phyloP scores from a whole-genome alignment of 345 rosid genomes.

The Eucalyptus cloeziana region DNA sequence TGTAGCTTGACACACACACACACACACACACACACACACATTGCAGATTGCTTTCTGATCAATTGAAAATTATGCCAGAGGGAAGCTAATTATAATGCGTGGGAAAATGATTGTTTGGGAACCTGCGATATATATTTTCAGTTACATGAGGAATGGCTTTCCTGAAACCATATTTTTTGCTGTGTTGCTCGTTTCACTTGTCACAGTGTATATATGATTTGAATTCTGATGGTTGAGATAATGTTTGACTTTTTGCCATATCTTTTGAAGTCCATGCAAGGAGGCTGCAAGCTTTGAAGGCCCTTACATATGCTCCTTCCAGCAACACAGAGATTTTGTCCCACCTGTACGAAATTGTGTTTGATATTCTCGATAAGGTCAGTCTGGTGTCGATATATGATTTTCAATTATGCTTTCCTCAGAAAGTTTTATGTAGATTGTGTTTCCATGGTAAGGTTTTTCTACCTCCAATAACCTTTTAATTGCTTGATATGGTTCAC shows the following conservation, averaged over 20 bases:
- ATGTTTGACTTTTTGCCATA: conserved; percentile 12
- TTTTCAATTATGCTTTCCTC: neutral
- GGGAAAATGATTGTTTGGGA: neutral
- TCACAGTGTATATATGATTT: neutral
- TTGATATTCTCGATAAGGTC: conserved; percentile 96
- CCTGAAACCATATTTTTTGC: neutral
- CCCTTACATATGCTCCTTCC: conserved; percentile 86
- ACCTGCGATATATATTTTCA: neutral
- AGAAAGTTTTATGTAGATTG: neutral
- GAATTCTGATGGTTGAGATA: neutral
- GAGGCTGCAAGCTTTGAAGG: conserved; percentile 96
- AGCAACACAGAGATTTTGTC: conserved; percentile 71
- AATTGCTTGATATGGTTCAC: neutral
- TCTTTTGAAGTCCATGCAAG: conserved; percentile 77
- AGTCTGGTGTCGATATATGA: neutral
- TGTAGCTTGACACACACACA: neutral
- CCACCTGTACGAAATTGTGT: conserved; percentile 79
- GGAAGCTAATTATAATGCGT: neutral
- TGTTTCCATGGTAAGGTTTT: neutral
- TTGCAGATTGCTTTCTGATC: neutral
- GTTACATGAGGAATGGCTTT: neutral
- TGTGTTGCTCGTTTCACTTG: neutral
- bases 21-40: neutral
- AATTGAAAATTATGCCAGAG: neutral
- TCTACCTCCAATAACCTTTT: neutral